Base-by-base conservation (phyloP, 305 asterid genomes). In the Solanum chacoense region DNA sequence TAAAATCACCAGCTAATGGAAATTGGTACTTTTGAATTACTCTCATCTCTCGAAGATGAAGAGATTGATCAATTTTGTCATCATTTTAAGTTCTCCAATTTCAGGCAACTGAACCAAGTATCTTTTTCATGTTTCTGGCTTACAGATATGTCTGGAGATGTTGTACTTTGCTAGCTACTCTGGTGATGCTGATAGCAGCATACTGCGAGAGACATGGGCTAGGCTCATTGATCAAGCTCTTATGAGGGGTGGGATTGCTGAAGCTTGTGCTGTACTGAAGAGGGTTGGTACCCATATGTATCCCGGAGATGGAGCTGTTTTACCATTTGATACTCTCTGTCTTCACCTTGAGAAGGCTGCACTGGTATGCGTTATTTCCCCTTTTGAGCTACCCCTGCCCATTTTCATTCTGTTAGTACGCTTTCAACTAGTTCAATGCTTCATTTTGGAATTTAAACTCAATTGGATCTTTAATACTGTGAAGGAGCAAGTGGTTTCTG, bases 341-440 rank as follows among this genome's bases (percentile, higher is more conserved):
- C 96, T 97, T 87, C 99, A 96, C 90, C 95, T 97, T 74, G 99
- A 97, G 92, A 97, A 97, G 94, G 96, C 98, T 88, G 98, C 99
- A 79, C 95, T 93, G 98, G 99, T 95, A 87, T 76, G 91, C 34
- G 31, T 37, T 28, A 59, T 85, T 50, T 69, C 81, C 88, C 45
- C 59, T 34, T 83, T 84, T 24, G 34, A 73, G 34, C 78, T 77
- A 81, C 34, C 38, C 35, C 13, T 79, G 67, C 50, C 37, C 40
- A 73, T 75, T 69, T 45, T 38, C 9, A 5, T 35, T 87, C 77
- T 87, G 87, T 55, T 55, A 11, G 74, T 84, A n/a, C 36, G 65
- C 28, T 34, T 76, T 87, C 63, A 76, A 9, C 76, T 87, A 34
- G 14, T 87, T 34, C 45, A 76, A 12, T 31, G 22, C 32, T n/a